These are phyloP conservation scores for Yamadazyma dendronema DNA, from an alignment of 1,139 yeast genomes.

Conservation along the genomic window DNA sequence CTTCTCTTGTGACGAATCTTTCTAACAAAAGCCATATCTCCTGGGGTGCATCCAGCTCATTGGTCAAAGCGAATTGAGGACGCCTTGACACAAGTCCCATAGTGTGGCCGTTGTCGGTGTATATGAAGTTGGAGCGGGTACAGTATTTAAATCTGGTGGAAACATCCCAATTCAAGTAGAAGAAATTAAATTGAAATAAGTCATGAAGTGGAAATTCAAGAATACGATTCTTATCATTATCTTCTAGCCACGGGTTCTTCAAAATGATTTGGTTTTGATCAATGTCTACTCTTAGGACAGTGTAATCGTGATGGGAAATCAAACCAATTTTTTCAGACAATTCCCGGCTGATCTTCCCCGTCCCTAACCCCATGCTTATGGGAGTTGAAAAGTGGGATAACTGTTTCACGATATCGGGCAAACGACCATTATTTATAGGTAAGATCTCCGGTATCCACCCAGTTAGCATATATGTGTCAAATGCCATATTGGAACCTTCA, in stretches of 20 bases:
- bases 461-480: conserved; percentile 63
- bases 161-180: conserved; percentile 73
- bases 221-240: conserved; percentile 16
- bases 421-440: conserved; percentile 27
- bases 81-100: conserved; percentile 26
- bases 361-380: conserved; percentile 58
- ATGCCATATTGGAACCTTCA: conserved; percentile 75
- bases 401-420: conserved; percentile 30
- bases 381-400: not conserved
- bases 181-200: conserved; percentile 49
- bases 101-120: not conserved
- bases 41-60: conserved; percentile 24
- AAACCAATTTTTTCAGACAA: conserved; percentile 40
- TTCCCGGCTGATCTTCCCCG: conserved; percentile 48
- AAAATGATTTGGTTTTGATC: conserved; percentile 20
- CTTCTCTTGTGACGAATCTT: conserved; percentile 21
- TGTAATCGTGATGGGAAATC: conserved; percentile 70
- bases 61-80: conserved; percentile 51
- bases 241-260: conserved; percentile 29
- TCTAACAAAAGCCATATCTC: conserved; percentile 55
- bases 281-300: conserved; percentile 24
- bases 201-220: conserved; percentile 20
- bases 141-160: conserved; percentile 17
- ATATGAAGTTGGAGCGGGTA: conserved; percentile 32
- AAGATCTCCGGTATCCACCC: conserved; percentile 78